These are phyloP conservation scores for Fusarium sp. DNA, from an alignment of 2,329 filamentous ascomycete species.

Conservation along the genomic window DNA sequence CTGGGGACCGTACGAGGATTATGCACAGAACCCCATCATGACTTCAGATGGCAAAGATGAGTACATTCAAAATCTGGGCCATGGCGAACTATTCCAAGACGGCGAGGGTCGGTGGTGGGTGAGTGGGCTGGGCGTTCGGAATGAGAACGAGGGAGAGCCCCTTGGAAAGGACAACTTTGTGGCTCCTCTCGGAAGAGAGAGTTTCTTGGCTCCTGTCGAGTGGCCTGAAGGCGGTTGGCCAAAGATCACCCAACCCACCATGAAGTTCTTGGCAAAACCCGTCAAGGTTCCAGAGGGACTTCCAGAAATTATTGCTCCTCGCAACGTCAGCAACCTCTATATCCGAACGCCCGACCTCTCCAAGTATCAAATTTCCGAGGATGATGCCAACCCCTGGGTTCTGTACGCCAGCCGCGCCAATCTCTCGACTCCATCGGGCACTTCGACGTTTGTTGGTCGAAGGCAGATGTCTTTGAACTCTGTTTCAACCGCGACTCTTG, in stretches of 20 bases:
- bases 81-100: slow-evolving; percentile 44
- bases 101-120: slow-evolving; percentile 35
- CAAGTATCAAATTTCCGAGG: not conserved
- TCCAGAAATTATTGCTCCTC: not conserved
- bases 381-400: not conserved
- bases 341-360: slow-evolving; percentile 15
- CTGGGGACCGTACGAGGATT: slow-evolving; percentile 47
- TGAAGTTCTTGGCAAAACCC: slow-evolving; percentile 7
- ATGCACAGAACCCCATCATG: slow-evolving; percentile 48
- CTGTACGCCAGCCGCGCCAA: not conserved
- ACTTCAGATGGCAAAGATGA: slow-evolving; percentile 38
- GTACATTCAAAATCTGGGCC: slow-evolving; percentile 40
- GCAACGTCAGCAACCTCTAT: slow-evolving; percentile 6
- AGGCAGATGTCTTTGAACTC: slow-evolving; percentile 16
- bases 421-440: slow-evolving; percentile 10
- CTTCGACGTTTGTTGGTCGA: slow-evolving; percentile 11
- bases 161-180: slow-evolving; percentile 11
- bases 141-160: slow-evolving; percentile 7
- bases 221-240: slow-evolving; percentile 24
- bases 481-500: slow-evolving; percentile 11
- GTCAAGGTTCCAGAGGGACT: not conserved
- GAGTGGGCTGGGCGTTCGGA: slow-evolving; percentile 18
- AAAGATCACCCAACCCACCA: slow-evolving; percentile 7
- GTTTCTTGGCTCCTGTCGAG: slow-evolving; percentile 13
- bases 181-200: slow-evolving; percentile 21